Evolutionary conservation across 306 rosid species (phyloP).

Genomic region (barrel medic (Medicago truncatula)): MtrunA17r5.0-ANR NC_053042.1:54974501-54975000

Average conservation of each 20-base stretch:
- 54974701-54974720: constrained; percentile 5
- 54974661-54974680: constrained; percentile 17
- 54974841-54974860: background rate
- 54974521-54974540: constrained; percentile 74
- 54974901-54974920: background rate
- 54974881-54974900: background rate
- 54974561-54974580: constrained; percentile 41
- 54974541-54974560: constrained; percentile 84
- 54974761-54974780: constrained; percentile 21
- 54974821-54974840: constrained; percentile 10
- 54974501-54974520: constrained; percentile 55
- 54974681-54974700: constrained; percentile 10
- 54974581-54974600: constrained; percentile 41
- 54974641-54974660: constrained; percentile 10
- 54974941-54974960: background rate
- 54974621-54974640: constrained; percentile 20
- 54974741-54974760: constrained; percentile 10
- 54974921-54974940: background rate
- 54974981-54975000: background rate
- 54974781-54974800: constrained; percentile 23
- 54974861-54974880: background rate
- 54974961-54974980: background rate
- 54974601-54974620: constrained; percentile 31
- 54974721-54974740: constrained; percentile 5
- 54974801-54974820: constrained; percentile 20